Base-by-base conservation (phyloP, 176 grass and related monocot genomes). In the Carex littledalei region DNA sequence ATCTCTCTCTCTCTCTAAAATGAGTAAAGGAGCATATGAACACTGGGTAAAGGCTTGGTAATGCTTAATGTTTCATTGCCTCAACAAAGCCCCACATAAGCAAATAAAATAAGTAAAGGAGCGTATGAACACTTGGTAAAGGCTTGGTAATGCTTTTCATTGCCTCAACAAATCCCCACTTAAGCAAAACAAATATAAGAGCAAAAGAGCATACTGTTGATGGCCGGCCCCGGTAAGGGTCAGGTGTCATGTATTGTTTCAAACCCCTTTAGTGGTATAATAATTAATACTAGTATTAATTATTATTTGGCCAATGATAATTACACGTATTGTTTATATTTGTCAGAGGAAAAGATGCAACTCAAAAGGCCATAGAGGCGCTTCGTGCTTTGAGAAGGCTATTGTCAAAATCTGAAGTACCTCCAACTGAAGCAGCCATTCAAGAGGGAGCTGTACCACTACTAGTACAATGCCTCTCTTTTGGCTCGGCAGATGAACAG, bases 401-500 rank as follows among this genome's bases (percentile, higher is more conserved):
- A 61, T 83, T 99, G 68, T 99, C 96, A 22, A 90, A 94, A 57
- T 95, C 96, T 89, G 91, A 91, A 91, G 77, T 95, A 78, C 93
- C 93, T 91, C 96, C 91, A 55, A 86, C 91, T 85, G 86, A 99
- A 86, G 88, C 89, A 84, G 93, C 93, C 74, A 87, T 95, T 55
- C 92, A 92, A 95, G 88, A 90, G 84, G 93, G 96, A 79, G 93
- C 81, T 45, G 63, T 99, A 61, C 91, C 96, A 89, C 76, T 92
- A 59, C 83, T 99, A 76, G 93, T 95, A 86, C 96, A 94, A 60
- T 99, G 86, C 81, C 78, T 99, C 55, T 91, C 93, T 62, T 99
- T 99, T 89, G 96, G 96, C 72, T 99, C 91, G 24, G 63, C 91
- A 73, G 96, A 99, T 76, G 93, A 99, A 85, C 93, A 99, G 93